These are phyloP conservation scores for Arthrinium puccinioides DNA, from an alignment of 2,329 filamentous ascomycete species.

Conservation along the genomic window DNA sequence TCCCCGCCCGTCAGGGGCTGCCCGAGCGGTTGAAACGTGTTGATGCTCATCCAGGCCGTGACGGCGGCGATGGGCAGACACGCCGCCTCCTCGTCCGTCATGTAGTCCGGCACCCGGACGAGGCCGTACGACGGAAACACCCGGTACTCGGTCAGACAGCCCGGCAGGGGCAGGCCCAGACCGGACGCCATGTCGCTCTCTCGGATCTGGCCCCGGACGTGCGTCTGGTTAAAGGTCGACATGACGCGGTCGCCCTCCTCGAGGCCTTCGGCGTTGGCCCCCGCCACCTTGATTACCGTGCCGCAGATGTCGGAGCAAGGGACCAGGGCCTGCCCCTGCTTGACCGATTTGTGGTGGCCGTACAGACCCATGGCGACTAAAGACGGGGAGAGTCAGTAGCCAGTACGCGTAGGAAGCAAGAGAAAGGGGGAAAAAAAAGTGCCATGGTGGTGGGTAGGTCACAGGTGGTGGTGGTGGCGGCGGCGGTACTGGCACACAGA, in stretches of 20 bases:
- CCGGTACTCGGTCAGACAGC: slow-evolving; percentile 51
- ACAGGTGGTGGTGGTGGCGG: no score
- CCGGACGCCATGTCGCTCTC: slow-evolving; percentile 47
- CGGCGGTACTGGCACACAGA: slow-evolving; percentile 12
- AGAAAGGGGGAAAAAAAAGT: no score
- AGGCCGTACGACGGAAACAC: slow-evolving; percentile 50
- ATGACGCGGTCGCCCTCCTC: slow-evolving; percentile 58
- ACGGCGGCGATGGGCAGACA: slow-evolving; percentile 55
- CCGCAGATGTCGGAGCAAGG: slow-evolving; percentile 68
- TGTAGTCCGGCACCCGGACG: slow-evolving; percentile 47
- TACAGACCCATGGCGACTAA: slow-evolving; percentile 59
- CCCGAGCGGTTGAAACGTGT: slow-evolving; percentile 49
- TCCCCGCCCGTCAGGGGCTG: slow-evolving; percentile 35
- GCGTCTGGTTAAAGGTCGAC: slow-evolving; percentile 53
- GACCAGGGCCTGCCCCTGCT: slow-evolving; percentile 38
- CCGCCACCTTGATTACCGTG: slow-evolving; percentile 37
- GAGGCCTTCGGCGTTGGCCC: slow-evolving; percentile 29
- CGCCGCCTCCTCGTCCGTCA: slow-evolving; percentile 51
- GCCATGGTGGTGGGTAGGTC: no score
- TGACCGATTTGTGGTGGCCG: slow-evolving; percentile 53
- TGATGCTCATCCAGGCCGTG: slow-evolving; percentile 60
- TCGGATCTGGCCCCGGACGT: slow-evolving; percentile 51
- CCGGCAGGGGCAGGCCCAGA: slow-evolving; percentile 52
- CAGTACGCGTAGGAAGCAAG: neutral
- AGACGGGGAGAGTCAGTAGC: no score